Conservation (phyloP, 2,329 filamentous ascomycete species). For the Phyllosticta citriasiana region DNA sequence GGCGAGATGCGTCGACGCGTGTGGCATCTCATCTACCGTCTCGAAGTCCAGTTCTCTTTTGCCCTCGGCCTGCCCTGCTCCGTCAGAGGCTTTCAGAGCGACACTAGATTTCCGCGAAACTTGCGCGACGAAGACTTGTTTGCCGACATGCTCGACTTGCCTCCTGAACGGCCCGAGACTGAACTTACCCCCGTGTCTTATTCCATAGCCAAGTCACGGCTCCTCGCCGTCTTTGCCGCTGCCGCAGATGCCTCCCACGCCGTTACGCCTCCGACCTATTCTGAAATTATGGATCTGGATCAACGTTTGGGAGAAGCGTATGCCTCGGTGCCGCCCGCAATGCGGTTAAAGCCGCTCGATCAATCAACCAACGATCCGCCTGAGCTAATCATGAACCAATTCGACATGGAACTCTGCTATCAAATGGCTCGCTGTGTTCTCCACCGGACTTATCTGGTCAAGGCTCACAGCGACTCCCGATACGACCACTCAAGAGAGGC, state of each 20-base stretch:
- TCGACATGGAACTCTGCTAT: constrained; percentile 43
- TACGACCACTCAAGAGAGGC: constrained; percentile 35
- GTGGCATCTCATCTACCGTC: constrained; percentile 34
- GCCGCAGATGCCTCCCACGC: constrained; percentile 30
- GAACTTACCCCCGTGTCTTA: constrained; percentile 11
- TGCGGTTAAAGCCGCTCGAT: constrained; percentile 28
- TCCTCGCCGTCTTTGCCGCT: constrained; percentile 8
- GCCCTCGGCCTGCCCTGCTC: constrained; percentile 42
- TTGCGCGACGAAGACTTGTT: constrained; percentile 37
- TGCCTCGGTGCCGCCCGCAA: constrained; percentile 22
- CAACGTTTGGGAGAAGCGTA: constrained; percentile 25
- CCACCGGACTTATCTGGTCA: constrained; percentile 43
- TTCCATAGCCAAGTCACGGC: constrained; percentile 7
- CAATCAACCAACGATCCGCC: constrained; percentile 39
- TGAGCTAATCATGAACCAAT: constrained; percentile 41
- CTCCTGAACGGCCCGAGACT: constrained; percentile 15
- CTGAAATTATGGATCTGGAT: constrained; percentile 30
- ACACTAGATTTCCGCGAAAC: constrained; percentile 36
- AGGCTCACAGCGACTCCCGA: constrained; percentile 22
- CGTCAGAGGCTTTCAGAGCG: constrained; percentile 32
- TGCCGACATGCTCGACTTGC: constrained; percentile 23
- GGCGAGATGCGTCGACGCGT: constrained; percentile 38
- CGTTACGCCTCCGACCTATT: constrained; percentile 25
- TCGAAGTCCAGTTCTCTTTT: constrained; percentile 38
- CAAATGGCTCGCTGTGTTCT: constrained; percentile 43